A percentile compares a stretch with the other conserved stretches of the same genome.
These are phyloP conservation scores for Gaultheria prostrata DNA, from an alignment of 148 eudicot species.

Conservation along the genomic window DNA sequence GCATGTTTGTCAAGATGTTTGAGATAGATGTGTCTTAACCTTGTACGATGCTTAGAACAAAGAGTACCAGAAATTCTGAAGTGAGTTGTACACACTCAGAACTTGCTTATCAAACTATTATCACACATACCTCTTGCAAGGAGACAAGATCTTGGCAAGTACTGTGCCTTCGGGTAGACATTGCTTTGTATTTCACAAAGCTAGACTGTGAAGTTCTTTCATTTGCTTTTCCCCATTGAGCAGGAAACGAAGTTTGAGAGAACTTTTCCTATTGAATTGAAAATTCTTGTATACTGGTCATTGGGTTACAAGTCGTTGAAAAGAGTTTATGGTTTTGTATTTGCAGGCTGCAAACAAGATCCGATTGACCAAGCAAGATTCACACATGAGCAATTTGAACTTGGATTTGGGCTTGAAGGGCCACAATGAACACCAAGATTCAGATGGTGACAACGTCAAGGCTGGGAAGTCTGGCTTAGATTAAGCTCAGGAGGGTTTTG, in stretches of 20 bases:
- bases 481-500: background rate
- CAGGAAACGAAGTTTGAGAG: background rate
- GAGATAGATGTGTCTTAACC: background rate
- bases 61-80: background rate
- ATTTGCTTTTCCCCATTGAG: background rate
- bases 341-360: conserved; percentile 1
- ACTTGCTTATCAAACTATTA: background rate
- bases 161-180: background rate
- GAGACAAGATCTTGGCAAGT: background rate
- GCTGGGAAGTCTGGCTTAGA: background rate
- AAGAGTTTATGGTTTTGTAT: background rate
- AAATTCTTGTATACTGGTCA: background rate
- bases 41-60: background rate
- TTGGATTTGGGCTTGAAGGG: conserved; percentile 12
- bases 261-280: background rate
- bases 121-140: background rate
- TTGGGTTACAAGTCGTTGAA: background rate
- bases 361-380: background rate
- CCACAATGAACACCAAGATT: background rate
- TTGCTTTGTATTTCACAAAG: background rate
- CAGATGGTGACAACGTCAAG: background rate
- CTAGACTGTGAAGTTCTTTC: background rate
- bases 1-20: background rate
- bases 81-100: background rate
- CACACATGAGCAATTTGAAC: background rate